Conservation (phyloP, 352 stramenopile species). For the Pythium rishiriense region DNA sequence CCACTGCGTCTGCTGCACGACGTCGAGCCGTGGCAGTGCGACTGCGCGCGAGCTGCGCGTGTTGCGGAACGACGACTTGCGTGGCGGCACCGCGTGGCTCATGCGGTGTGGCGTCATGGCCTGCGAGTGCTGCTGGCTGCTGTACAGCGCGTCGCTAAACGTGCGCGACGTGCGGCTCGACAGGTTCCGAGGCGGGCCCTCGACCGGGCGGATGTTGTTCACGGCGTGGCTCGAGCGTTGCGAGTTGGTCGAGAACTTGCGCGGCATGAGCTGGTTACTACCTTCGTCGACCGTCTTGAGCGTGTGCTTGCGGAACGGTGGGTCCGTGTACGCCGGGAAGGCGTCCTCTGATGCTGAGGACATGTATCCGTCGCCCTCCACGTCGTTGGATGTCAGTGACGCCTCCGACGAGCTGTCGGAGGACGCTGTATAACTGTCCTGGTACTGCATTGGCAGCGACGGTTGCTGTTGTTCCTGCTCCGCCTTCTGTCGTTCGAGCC, state of each 20-base stretch:
- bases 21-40: constrained; percentile 66
- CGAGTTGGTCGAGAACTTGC: constrained; percentile 34
- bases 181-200: constrained; percentile 36
- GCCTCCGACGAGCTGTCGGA: constrained; percentile 60
- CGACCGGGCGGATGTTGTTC: constrained; percentile 56
- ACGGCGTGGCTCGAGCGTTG: constrained; percentile 36
- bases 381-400: constrained; percentile 70
- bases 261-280: constrained; percentile 57
- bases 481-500: constrained; percentile 2
- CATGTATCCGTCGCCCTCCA: constrained; percentile 50
- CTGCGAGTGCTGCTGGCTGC: constrained; percentile 33
- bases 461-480: constrained; percentile 31
- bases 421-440: constrained; percentile 70
- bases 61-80: constrained; percentile 77
- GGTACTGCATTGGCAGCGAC: constrained; percentile 42
- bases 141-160: constrained; percentile 42
- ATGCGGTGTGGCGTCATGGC: constrained; percentile 24
- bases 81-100: constrained; percentile 36
- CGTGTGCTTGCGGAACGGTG: constrained; percentile 52
- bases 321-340: constrained; percentile 50
- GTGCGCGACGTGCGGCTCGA: constrained; percentile 41
- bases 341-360: constrained; percentile 71
- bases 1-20: constrained; percentile 83
- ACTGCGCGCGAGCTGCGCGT: constrained; percentile 76
- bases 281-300: constrained; percentile 73